Percentiles rank a stretch among this genome's conserved stretches.
Conservation (phyloP, 371 early-diverging fungal genomes). For the Paraphysoderma sedebokerense region DNA sequence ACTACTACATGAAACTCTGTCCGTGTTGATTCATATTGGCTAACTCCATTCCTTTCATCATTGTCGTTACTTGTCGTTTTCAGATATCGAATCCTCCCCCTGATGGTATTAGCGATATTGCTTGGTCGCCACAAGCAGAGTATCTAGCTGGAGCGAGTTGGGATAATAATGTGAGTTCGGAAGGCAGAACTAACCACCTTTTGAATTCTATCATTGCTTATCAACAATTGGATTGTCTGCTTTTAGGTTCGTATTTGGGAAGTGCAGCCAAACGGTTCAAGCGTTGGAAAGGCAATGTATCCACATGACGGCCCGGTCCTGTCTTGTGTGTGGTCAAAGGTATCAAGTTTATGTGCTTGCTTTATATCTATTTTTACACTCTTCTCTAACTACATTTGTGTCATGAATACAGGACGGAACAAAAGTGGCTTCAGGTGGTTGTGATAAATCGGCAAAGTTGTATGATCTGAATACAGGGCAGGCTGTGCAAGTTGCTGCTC, state of each 20-base stretch:
- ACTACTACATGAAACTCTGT: too few relatives aligned
- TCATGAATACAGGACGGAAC: constrained; percentile 51
- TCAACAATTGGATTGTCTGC: neutral
- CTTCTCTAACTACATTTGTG: neutral
- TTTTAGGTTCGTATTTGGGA: constrained; percentile 77
- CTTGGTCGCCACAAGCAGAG: too few relatives aligned
- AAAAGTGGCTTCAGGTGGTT: constrained; percentile 68
- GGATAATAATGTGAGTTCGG: too few relatives aligned
- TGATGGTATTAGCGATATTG: too few relatives aligned
- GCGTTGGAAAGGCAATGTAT: constrained; percentile 58
- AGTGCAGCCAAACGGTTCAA: constrained; percentile 48
- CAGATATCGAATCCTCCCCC: too few relatives aligned
- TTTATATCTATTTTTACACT: neutral
- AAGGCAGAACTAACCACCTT: too few relatives aligned
- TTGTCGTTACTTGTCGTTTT: too few relatives aligned
- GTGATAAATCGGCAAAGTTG: constrained; percentile 66
- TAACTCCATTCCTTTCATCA: too few relatives aligned
- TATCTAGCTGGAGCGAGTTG: too few relatives aligned
- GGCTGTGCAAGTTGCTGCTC: constrained; percentile 56
- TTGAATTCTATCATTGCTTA: neutral
- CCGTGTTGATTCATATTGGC: too few relatives aligned
- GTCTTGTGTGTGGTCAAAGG: constrained; percentile 72
- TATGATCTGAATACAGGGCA: constrained; percentile 62
- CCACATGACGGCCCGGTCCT: constrained; percentile 72
- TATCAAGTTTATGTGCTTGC: constrained; percentile 11